Base-by-base conservation (phyloP, 1,139 yeast genomes). In the Saccharomycopsis hybrid region DNA sequence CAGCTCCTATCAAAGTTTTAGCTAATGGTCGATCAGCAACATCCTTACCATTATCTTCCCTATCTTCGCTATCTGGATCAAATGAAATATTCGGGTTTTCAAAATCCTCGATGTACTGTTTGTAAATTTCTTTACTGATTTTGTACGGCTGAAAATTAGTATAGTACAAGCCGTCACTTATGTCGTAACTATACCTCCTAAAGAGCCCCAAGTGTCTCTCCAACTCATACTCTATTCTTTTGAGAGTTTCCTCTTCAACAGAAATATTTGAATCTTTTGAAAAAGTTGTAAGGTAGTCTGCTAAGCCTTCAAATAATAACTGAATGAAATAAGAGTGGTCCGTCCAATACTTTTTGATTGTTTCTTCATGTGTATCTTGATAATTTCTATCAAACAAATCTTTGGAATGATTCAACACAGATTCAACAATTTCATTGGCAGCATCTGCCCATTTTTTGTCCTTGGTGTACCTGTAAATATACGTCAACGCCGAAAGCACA, bases 251-350 rank as follows among this genome's bases (percentile, higher is more conserved):
- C 44, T 24, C 5, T 40, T 11, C n/a, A 25, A 40, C 29, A 18
- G 18, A 18, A 18, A 18, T 18, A 18, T 18, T 18, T 18, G 18
- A 18, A 18, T 18, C 18, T 18, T 18, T 18, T 18, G 18, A 18
- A 18, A 18, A 18, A 18, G 18, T 18, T 18, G 32, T n/a, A 8
- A 80, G 60, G 61, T 78, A 82, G 60, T 82, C 89, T 1, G 85
- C 85, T 52, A 81, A 68, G 0, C 89, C 89, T 62, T 82, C 89
- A 43, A 82, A 70, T 47, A 83, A 65, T 54, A 82, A 68, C 60
- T 82, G 88, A 48, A 78, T 75, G 60, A 82, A 83, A 63, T 78
- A 79, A 1, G 83, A 74, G 25, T 79, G 67, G 59, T 82, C 88
- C 54, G 84, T 72, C 78, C 85, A 82, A 64, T 76, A 80, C 52